phyloP scores from a whole-genome alignment of 208 protist genomes.

The Trypanosoma mega region DNA sequence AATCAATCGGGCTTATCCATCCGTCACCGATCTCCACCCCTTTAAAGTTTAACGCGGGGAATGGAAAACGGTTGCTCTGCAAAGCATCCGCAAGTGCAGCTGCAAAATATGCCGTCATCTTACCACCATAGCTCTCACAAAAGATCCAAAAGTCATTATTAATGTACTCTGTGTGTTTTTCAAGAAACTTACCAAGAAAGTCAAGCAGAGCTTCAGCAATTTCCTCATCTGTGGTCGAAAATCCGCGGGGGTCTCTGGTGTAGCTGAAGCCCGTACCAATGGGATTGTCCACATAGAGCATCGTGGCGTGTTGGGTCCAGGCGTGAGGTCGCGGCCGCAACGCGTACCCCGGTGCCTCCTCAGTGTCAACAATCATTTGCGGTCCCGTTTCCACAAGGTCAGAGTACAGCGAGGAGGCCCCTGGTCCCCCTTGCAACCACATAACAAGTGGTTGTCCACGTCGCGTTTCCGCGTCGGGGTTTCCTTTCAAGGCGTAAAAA shows the following conservation, averaged over 20 bases:
- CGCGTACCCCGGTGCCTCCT: constrained; percentile 1
- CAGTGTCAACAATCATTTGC: constrained; percentile 10
- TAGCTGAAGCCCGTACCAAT: constrained; percentile 38
- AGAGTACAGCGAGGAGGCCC: constrained; percentile 33
- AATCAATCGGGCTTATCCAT: constrained; percentile 17
- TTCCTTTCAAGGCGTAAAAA: constrained; percentile 8
- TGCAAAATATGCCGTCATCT: constrained; percentile 21
- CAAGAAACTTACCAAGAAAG: constrained; percentile 30
- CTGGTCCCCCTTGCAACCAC: constrained; percentile 45
- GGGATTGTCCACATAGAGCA: constrained; percentile 43
- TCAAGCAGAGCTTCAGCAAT: constrained; percentile 24
- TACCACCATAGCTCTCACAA: constrained; percentile 36
- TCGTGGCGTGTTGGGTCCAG: constrained; percentile 27
- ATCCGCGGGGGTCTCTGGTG: constrained; percentile 19
- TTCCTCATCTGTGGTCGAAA: constrained; percentile 25
- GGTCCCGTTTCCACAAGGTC: constrained; percentile 39
- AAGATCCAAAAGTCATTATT: constrained; percentile 32
- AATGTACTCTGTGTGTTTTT: constrained; percentile 16
- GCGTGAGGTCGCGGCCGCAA: constrained; percentile 10
- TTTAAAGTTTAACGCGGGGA: constrained; percentile 19
- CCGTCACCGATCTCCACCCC: constrained; percentile 32
- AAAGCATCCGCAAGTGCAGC: not conserved
- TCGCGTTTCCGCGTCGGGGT: not conserved
- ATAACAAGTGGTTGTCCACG: constrained; percentile 14
- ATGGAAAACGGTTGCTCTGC: not conserved